Base-by-base conservation (phyloP, 305 asterid species). In the Plantago coronopus region DNA sequence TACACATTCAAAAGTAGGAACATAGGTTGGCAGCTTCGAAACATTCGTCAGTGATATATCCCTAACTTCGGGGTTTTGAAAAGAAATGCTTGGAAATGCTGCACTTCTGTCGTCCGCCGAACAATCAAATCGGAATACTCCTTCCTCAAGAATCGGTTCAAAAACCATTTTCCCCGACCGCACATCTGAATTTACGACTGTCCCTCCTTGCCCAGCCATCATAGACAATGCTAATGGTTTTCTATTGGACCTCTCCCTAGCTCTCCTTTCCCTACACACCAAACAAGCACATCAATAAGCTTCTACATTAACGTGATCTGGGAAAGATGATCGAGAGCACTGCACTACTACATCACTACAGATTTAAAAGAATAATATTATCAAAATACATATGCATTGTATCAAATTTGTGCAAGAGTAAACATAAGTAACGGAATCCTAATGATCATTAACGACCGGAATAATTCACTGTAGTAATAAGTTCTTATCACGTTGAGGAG, bases 101-200 rank as follows among this genome's bases (percentile, higher is more conserved):
- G 76, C 74, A 69, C 73, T 70, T 72, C 90, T 76, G 72, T 77
- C 94, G 54, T 85, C 91, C 18, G 73, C 76, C 16, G 97, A 93
- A 70, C 93, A 89, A 77, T 93, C 99, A 67, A 93, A 89, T 18
- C 99, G 91, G 57, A 87, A 85, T 59, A 87, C 93, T 22, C 96
- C 99, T 48, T 93, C 91, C 75, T 82, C 99, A 14, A 89, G 77
- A 75, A 93, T 87, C 3, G 96, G 91, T 81, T 87, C 83, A 47
- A 82, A 89, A 69, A 82, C 55, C 97, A 93, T 93, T 61, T 83
- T 72, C 71, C 95, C 85, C 0, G 76, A 69, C 64, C 53, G 73
- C 13, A 15, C 68, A 69, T 78, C 84, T 6, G 82, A 50, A 48
- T 27, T 63, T 55, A 58, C 64, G 42, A 69, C 37, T 40, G 66